Conservation (phyloP, 2,329 filamentous ascomycete species). For the Clonostachys chloroleuca region DNA sequence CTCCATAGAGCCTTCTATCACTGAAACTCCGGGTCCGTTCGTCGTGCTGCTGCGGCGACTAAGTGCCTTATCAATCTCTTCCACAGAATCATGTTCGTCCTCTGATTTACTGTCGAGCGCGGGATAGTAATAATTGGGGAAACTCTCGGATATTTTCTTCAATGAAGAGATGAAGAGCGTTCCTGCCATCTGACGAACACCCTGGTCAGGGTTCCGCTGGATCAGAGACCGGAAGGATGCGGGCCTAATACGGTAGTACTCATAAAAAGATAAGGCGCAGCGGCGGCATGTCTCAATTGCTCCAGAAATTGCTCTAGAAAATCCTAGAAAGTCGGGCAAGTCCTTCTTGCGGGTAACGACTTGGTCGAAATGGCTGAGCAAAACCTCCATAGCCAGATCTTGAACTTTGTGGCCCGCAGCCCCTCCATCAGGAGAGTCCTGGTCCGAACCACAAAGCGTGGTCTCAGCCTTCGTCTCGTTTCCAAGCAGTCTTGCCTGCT, state of each 20-base stretch:
- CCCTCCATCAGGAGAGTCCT: conserved; percentile 1
- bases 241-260: conserved; percentile 54
- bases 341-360: conserved; percentile 70
- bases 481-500: conserved; percentile 43
- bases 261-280: conserved; percentile 55
- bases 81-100: not conserved
- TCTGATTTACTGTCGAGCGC: not conserved
- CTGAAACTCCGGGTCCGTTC: conserved; percentile 1
- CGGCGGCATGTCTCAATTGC: conserved; percentile 16
- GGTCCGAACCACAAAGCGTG: not conserved
- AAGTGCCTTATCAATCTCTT: not conserved
- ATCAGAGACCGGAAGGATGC: conserved; percentile 61
- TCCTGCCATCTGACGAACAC: conserved; percentile 49
- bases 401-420: conserved; percentile 24
- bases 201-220: conserved; percentile 51
- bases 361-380: conserved; percentile 68
- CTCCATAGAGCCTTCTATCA: conserved; percentile 32
- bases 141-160: conserved; percentile 40
- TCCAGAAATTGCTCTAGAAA: conserved; percentile 15
- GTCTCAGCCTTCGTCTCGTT: not conserved
- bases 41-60: not conserved
- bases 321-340: conserved; percentile 53
- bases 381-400: conserved; percentile 46
- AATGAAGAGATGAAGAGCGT: conserved; percentile 49
- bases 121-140: conserved; percentile 41